Conservation (phyloP, 2,329 filamentous ascomycete genomes). For the Tolypocladium inflatum region DNA sequence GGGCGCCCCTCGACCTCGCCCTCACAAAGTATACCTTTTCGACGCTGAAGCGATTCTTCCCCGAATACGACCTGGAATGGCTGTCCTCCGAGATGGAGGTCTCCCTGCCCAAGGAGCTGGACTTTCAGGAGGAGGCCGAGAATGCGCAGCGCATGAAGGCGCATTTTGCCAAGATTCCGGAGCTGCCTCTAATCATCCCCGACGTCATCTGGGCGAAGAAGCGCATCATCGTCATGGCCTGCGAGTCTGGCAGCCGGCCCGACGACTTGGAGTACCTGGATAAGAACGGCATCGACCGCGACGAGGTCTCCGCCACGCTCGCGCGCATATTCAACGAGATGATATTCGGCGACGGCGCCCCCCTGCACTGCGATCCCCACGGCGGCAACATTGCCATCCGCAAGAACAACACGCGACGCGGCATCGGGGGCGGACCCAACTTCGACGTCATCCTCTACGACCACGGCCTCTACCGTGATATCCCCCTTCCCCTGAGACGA, state of each 20-base stretch:
- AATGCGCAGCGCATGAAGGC: constrained; percentile 74
- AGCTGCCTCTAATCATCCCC: constrained; percentile 79
- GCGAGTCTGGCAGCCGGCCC: constrained; percentile 73
- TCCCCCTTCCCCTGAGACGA: constrained; percentile 65
- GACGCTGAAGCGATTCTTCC: constrained; percentile 85
- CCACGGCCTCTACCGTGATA: constrained; percentile 91
- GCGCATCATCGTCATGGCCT: constrained; percentile 92
- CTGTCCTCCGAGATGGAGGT: constrained; percentile 85
- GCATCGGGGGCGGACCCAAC: constrained; percentile 49
- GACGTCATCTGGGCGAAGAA: constrained; percentile 82
- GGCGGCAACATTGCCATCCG: constrained; percentile 93
- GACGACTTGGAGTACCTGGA: constrained; percentile 88
- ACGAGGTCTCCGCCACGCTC: constrained; percentile 87
- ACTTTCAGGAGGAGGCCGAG: constrained; percentile 76
- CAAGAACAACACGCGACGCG: constrained; percentile 52
- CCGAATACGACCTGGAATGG: constrained; percentile 97
- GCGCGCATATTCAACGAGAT: constrained; percentile 97
- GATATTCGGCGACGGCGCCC: constrained; percentile 87
- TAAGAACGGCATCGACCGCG: constrained; percentile 76
- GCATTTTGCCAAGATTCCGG: constrained; percentile 67
- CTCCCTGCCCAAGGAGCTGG: constrained; percentile 82
- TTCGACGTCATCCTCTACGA: constrained; percentile 97
- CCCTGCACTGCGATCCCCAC: constrained; percentile 93
- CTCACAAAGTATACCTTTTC: constrained; percentile 85
- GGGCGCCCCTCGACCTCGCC: constrained; percentile 78